phyloP scores from a whole-genome alignment of 371 early-diverging fungal genomes.

The Haplosporangium sp. region DNA sequence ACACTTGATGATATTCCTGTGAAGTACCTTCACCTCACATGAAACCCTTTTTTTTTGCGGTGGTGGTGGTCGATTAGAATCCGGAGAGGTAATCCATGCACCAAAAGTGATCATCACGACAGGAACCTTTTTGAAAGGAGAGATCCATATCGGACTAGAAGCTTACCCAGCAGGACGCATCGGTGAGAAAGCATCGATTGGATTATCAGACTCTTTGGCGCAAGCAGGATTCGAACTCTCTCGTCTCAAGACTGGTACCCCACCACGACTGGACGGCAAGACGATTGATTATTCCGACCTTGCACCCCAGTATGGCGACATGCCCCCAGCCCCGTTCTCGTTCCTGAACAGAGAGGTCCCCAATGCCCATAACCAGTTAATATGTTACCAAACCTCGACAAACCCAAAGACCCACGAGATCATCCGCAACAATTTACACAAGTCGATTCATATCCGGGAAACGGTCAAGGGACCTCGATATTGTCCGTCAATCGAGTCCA shows the following conservation, averaged over 20 bases:
- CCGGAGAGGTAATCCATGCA: slow-evolving; percentile 75
- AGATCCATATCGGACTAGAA: slow-evolving; percentile 75
- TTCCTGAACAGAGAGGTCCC: slow-evolving; percentile 65
- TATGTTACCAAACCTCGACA: slow-evolving; percentile 84
- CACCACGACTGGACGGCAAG: slow-evolving; percentile 80
- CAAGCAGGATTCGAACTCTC: slow-evolving; percentile 81
- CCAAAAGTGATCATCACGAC: slow-evolving; percentile 85
- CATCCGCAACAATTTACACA: slow-evolving; percentile 78
- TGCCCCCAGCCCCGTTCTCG: slow-evolving; percentile 83
- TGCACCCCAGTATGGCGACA: slow-evolving; percentile 76
- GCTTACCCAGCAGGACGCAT: slow-evolving; percentile 85
- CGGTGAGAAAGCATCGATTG: slow-evolving; percentile 80
- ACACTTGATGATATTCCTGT: background rate
- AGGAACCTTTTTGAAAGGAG: slow-evolving; percentile 88
- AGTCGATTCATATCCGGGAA: slow-evolving; percentile 86
- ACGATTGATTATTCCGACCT: slow-evolving; percentile 80
- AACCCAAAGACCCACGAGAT: slow-evolving; percentile 76
- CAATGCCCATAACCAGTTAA: slow-evolving; percentile 65
- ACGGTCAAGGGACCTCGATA: slow-evolving; percentile 89
- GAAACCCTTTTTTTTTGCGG: no score
- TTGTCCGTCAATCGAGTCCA: slow-evolving; percentile 88
- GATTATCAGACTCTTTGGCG: slow-evolving; percentile 78
- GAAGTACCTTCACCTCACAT: no score
- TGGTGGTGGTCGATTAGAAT: slow-evolving; percentile 52
- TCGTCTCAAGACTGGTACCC: slow-evolving; percentile 88